A percentile compares a stretch with the other conserved stretches of the same genome.
Conservation (phyloP, 2,329 filamentous ascomycete species). For the Talaromyces sp. region DNA sequence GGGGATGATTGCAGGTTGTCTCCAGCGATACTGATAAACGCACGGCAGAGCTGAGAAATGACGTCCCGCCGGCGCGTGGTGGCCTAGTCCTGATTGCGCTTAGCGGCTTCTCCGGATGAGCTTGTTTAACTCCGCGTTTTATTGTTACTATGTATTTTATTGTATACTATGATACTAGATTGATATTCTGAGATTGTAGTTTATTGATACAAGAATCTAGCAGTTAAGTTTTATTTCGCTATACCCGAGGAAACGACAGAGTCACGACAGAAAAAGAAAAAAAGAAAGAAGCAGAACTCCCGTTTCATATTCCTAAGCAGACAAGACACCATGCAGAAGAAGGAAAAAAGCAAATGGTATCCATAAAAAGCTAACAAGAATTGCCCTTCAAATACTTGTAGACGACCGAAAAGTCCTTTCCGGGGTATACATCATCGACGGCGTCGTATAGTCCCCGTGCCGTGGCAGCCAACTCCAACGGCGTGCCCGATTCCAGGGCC, state of each 20-base stretch:
- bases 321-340: background rate
- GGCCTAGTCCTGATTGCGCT: background rate
- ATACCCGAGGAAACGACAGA: background rate
- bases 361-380: conserved; percentile 25
- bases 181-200: background rate
- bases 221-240: background rate
- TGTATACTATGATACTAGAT: background rate
- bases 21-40: conserved; percentile 4
- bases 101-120: background rate
- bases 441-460: conserved; percentile 65
- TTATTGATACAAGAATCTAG: background rate
- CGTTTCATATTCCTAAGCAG: background rate
- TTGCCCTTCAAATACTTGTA: conserved; percentile 60
- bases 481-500: conserved; percentile 62
- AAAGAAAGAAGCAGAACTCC: background rate
- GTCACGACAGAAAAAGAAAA: background rate
- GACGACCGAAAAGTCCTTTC: conserved; percentile 76
- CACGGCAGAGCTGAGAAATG: background rate
- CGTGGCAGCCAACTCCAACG: conserved; percentile 59
- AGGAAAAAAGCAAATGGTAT: background rate
- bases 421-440: conserved; percentile 60
- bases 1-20: background rate
- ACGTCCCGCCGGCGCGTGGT: conserved; percentile 3
- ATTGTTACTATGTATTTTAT: background rate
- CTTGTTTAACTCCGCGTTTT: background rate